Conservation (phyloP, 2,329 filamentous ascomycete species). For the Apiospora marii region DNA sequence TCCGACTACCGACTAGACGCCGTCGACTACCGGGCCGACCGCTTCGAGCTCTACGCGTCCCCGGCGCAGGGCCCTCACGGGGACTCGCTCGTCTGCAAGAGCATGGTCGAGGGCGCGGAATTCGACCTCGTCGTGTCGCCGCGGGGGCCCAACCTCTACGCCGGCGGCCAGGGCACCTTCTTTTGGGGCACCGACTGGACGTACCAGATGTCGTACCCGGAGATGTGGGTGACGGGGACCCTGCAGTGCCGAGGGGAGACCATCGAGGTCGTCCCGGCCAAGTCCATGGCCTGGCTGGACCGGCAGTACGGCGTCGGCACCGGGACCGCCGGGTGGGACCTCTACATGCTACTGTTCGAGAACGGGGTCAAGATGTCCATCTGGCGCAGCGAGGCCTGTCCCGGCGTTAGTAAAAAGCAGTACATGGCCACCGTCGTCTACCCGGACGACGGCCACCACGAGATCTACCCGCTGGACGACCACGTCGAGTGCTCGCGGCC, state of each 20-base stretch:
- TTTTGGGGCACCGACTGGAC: background rate
- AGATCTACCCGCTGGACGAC: background rate
- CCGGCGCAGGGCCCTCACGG: background rate
- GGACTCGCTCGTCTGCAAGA: background rate
- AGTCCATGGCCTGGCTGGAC: conserved; percentile 7
- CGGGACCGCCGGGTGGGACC: background rate
- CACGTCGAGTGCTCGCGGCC: background rate
- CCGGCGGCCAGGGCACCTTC: background rate
- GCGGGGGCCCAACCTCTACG: background rate
- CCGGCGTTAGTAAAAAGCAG: background rate
- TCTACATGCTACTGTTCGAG: background rate
- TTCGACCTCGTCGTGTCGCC: background rate
- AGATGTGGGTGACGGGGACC: background rate
- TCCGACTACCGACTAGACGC: background rate
- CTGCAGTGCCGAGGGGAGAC: background rate
- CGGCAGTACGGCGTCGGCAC: background rate
- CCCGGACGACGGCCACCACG: background rate
- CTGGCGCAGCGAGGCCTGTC: conserved; percentile 1
- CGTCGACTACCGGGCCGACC: background rate
- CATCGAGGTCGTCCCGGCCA: background rate
- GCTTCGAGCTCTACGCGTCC: background rate
- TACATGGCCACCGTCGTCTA: background rate
- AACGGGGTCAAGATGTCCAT: background rate
- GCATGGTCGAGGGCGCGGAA: background rate
- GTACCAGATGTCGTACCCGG: conserved; percentile 4